A percentile compares a stretch with the other conserved stretches of the same genome.
These are phyloP conservation scores for Aspergillus carbonarius DNA, from an alignment of 2,329 filamentous ascomycete genomes.

Conservation along the genomic window DNA sequence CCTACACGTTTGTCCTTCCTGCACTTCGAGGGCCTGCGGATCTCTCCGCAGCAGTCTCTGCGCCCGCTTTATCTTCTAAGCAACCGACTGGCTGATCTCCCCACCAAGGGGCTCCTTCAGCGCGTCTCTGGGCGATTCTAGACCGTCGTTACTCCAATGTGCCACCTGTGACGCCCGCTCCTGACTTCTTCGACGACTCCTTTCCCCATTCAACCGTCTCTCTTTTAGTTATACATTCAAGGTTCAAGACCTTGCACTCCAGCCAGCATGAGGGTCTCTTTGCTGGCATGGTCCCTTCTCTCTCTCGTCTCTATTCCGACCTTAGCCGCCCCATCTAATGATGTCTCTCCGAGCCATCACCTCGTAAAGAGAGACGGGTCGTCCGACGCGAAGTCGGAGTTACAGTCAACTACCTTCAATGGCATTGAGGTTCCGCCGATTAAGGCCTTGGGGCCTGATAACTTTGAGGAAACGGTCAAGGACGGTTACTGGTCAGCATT, in stretches of 20 bases:
- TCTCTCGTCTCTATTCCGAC: conserved; percentile 37
- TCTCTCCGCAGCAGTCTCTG: not conserved
- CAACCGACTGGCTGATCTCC: not conserved
- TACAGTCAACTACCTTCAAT: conserved; percentile 50
- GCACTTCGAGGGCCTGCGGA: conserved; percentile 13
- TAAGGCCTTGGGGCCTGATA: conserved; percentile 48
- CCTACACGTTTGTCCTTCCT: conserved; percentile 7
- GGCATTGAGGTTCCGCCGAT: conserved; percentile 52
- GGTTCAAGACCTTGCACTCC: conserved; percentile 19
- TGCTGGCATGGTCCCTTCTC: conserved; percentile 38
- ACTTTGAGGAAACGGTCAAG: conserved; percentile 50
- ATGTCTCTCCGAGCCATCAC: conserved; percentile 16
- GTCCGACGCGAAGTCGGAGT: conserved; percentile 14
- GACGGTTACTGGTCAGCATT: conserved; percentile 53
- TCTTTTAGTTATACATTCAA: conserved; percentile 11
- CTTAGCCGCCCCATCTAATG: conserved; percentile 30
- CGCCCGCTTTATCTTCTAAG: not conserved
- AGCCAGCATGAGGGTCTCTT: conserved; percentile 39
- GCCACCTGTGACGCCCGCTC: conserved; percentile 29
- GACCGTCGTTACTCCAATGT: conserved; percentile 26
- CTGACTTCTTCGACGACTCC: conserved; percentile 13
- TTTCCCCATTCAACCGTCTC: conserved; percentile 17
- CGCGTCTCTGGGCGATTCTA: conserved; percentile 12
- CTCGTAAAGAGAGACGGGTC: conserved; percentile 29
- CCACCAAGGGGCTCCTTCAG: conserved; percentile 4